A percentile compares a stretch with the other conserved stretches of the same genome.
These are phyloP conservation scores for Dictyostelium intermedium DNA, from an alignment of 78 protist species.

Conservation along the genomic window DNA sequence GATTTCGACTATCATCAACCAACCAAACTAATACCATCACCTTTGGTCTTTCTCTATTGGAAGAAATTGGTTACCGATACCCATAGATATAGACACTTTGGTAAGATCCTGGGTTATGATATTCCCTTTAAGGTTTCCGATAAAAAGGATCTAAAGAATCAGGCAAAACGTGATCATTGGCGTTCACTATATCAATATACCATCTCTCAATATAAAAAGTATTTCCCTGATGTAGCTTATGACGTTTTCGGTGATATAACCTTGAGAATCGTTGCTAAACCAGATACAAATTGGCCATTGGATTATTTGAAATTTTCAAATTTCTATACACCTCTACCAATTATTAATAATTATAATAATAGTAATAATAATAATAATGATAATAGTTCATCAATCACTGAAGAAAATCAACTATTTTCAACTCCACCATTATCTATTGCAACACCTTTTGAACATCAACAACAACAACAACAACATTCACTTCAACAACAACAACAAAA, in stretches of 20 bases:
- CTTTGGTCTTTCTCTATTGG: background rate
- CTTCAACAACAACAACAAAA: too few species aligned
- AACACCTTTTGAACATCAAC: background rate
- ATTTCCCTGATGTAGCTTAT: background rate
- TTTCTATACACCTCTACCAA: background rate
- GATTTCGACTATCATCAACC: background rate
- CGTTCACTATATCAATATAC: background rate
- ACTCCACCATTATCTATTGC: background rate
- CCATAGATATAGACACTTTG: background rate
- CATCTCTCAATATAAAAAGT: background rate
- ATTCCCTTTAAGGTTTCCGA: background rate
- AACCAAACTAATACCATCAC: background rate
- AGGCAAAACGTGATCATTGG: background rate
- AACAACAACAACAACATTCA: background rate
- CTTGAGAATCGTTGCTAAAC: background rate
- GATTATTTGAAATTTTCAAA: background rate
- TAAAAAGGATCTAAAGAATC: background rate
- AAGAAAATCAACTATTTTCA: background rate
- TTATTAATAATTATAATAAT: background rate
- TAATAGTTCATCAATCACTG: too few species aligned
- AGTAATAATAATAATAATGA: too few species aligned
- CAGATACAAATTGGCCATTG: background rate
- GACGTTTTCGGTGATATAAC: background rate
- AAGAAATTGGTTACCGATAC: background rate
- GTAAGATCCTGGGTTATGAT: background rate